These are phyloP conservation scores for Lasiosphaeriaceae sp. DNA, from an alignment of 495 filamentous ascomycete species.

Conservation along the genomic window DNA sequence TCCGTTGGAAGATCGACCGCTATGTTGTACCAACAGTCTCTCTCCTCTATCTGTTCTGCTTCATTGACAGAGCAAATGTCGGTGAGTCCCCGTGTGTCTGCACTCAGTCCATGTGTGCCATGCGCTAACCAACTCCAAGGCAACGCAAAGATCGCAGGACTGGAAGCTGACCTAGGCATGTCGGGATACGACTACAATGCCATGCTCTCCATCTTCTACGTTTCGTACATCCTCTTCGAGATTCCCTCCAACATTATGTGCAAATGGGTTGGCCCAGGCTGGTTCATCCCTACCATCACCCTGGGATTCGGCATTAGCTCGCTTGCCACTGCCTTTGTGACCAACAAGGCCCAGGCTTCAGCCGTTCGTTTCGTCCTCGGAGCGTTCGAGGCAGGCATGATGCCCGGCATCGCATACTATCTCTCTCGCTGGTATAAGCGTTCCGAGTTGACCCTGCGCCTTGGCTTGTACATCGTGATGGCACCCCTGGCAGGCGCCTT, in stretches of 20 bases:
- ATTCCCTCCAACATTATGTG: conserved; percentile 62
- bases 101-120: not conserved
- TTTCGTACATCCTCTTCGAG: conserved; percentile 68
- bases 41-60: conserved; percentile 58
- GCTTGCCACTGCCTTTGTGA: conserved; percentile 39
- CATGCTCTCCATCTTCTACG: conserved; percentile 60
- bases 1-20: conserved; percentile 50
- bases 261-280: conserved; percentile 59
- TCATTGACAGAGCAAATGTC: conserved; percentile 62
- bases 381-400: conserved; percentile 63
- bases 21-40: conserved; percentile 53
- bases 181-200: conserved; percentile 66
- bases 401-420: conserved; percentile 73
- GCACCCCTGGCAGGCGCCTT: conserved; percentile 67
- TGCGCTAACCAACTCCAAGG: conserved; percentile 21
- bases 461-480: conserved; percentile 72
- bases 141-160: conserved; percentile 54
- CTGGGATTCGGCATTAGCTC: conserved; percentile 43
- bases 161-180: conserved; percentile 58
- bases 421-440: conserved; percentile 67
- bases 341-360: conserved; percentile 32
- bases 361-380: conserved; percentile 56
- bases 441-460: conserved; percentile 63
- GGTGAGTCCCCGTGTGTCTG: conserved; percentile 32
- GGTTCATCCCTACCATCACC: conserved; percentile 59